These are phyloP conservation scores for Barnettozyma californica DNA, from an alignment of 805 yeast species.

Conservation along the genomic window DNA sequence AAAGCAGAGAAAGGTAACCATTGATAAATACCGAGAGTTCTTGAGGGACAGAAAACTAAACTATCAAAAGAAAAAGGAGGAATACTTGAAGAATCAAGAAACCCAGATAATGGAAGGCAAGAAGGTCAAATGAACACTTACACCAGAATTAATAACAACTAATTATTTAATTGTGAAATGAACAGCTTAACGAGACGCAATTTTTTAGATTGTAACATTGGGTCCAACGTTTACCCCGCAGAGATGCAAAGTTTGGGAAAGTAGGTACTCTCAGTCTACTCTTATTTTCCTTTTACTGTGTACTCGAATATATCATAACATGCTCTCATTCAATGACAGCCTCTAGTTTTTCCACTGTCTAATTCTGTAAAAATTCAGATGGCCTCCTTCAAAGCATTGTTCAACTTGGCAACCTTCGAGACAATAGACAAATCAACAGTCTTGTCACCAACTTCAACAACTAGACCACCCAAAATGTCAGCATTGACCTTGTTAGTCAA, in stretches of 20 bases:
- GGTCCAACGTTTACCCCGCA: background rate
- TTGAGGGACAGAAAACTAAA: slow-evolving; percentile 33
- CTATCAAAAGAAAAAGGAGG: slow-evolving; percentile 24
- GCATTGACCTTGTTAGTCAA: slow-evolving; percentile 80
- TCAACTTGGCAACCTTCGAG: slow-evolving; percentile 79
- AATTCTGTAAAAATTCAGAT: slow-evolving; percentile 41
- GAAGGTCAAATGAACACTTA: background rate
- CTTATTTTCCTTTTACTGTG: background rate
- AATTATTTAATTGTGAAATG: background rate
- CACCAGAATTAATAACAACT: background rate
- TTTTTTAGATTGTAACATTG: background rate
- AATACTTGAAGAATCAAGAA: slow-evolving; percentile 5
- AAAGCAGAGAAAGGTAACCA: slow-evolving; percentile 61
- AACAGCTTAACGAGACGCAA: background rate
- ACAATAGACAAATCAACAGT: slow-evolving; percentile 91
- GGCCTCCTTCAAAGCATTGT: slow-evolving; percentile 82
- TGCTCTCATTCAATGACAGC: slow-evolving; percentile 5
- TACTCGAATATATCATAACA: slow-evolving; percentile 1
- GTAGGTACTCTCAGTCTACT: background rate
- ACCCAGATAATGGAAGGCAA: background rate
- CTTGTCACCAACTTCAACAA: slow-evolving; percentile 94
- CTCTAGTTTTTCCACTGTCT: background rate
- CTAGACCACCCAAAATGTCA: slow-evolving; percentile 90
- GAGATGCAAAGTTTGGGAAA: background rate
- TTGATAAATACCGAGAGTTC: slow-evolving; percentile 60